A percentile compares a stretch with the other conserved stretches of the same genome.
These are phyloP conservation scores for Deuterostichococcus epilithicus DNA, from an alignment of 139 green algal species.

Conservation along the genomic window DNA sequence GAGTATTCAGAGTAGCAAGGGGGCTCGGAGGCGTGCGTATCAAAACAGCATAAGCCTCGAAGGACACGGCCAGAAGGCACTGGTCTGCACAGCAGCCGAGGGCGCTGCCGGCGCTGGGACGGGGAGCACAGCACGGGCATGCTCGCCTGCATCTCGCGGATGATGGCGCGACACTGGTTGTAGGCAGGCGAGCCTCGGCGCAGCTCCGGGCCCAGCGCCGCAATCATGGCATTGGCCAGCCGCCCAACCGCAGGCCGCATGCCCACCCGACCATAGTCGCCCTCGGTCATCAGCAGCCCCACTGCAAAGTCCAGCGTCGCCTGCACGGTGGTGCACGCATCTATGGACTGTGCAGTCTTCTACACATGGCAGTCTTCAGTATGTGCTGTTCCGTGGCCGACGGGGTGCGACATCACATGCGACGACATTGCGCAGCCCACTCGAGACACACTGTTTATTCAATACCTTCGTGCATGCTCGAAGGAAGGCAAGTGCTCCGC, in stretches of 20 bases:
- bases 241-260: slow-evolving; percentile 65
- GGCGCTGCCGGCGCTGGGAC: too few relatives aligned
- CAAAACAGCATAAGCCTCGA: too few relatives aligned
- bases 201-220: slow-evolving; percentile 85
- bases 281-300: slow-evolving; percentile 55
- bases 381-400: too few relatives aligned
- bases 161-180: slow-evolving; percentile 51
- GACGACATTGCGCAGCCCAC: too few relatives aligned
- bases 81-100: background rate
- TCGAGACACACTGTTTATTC: too few relatives aligned
- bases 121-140: too few relatives aligned
- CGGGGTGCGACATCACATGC: too few relatives aligned
- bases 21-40: too few relatives aligned
- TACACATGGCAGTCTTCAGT: too few relatives aligned
- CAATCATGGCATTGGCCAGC: slow-evolving; percentile 86
- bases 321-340: slow-evolving; percentile 12
- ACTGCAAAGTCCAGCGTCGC: slow-evolving; percentile 58
- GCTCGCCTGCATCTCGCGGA: slow-evolving; percentile 31
- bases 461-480: too few relatives aligned
- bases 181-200: slow-evolving; percentile 61
- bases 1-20: too few relatives aligned
- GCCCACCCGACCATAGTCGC: slow-evolving; percentile 30
- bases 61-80: background rate
- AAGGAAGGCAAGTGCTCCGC: too few relatives aligned
- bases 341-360: background rate